phyloP scores from a whole-genome alignment of 371 early-diverging fungal species.

The Mortierella sp. region DNA sequence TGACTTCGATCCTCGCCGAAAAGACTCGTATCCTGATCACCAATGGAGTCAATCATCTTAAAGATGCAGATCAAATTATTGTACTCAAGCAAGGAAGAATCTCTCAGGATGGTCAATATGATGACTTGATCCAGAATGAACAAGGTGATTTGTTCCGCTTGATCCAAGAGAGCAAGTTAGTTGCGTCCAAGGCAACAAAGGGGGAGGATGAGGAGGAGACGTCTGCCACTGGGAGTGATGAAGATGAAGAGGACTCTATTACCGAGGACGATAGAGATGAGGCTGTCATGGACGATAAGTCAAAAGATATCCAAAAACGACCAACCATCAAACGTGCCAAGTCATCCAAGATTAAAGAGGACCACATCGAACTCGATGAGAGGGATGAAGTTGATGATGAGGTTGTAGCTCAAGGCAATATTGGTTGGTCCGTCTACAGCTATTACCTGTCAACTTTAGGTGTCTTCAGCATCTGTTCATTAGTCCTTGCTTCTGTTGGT shows the following conservation, averaged over 20 bases:
- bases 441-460: slow-evolving; percentile 23
- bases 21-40: slow-evolving; percentile 61
- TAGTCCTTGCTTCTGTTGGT: not conserved
- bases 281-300: not conserved
- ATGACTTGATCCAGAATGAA: slow-evolving; percentile 54
- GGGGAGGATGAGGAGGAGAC: not conserved
- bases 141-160: slow-evolving; percentile 39
- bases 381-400: slow-evolving; percentile 27
- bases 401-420: slow-evolving; percentile 9
- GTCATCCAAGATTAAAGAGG: slow-evolving; percentile 28
- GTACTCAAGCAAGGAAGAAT: slow-evolving; percentile 62
- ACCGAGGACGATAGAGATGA: not conserved
- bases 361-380: slow-evolving; percentile 11
- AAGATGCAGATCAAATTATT: slow-evolving; percentile 61
- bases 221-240: not conserved
- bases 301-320: slow-evolving; percentile 24
- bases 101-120: slow-evolving; percentile 62
- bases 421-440: slow-evolving; percentile 39
- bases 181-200: slow-evolving; percentile 9
- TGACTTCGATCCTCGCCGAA: slow-evolving; percentile 32
- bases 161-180: slow-evolving; percentile 29
- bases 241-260: not conserved
- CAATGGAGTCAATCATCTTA: slow-evolving; percentile 67
- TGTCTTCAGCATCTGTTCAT: not conserved
- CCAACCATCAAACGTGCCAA: slow-evolving; percentile 26